Conservation (phyloP, 371 early-diverging fungal genomes). For the Mortierella sp. region DNA sequence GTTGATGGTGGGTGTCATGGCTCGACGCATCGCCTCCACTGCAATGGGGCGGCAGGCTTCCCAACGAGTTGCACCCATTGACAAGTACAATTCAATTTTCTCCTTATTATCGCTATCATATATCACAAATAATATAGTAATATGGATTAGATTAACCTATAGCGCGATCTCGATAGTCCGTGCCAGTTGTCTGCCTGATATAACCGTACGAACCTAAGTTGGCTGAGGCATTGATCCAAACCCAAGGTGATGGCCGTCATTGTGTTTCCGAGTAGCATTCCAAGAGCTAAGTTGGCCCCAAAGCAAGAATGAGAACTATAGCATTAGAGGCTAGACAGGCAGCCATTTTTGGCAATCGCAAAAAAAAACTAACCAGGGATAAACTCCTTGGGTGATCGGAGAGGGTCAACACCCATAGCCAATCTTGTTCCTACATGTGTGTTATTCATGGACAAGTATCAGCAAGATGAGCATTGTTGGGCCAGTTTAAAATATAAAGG, state of each 20-base stretch:
- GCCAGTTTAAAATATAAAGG: neutral
- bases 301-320: neutral
- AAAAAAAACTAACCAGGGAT: slow-evolving; percentile 74
- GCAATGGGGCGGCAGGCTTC: slow-evolving; percentile 84
- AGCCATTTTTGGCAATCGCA: neutral
- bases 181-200: neutral
- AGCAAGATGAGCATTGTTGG: neutral
- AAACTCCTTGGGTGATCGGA: slow-evolving; percentile 82
- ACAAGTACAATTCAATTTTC: slow-evolving; percentile 78
- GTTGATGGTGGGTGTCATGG: slow-evolving; percentile 88
- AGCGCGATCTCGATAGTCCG: neutral
- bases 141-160: neutral
- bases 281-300: slow-evolving; percentile 59
- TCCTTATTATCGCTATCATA: slow-evolving; percentile 70
- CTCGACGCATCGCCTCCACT: slow-evolving; percentile 77
- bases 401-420: slow-evolving; percentile 83
- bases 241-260: slow-evolving; percentile 90
- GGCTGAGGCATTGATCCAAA: slow-evolving; percentile 67
- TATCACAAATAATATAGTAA: neutral
- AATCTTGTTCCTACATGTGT: slow-evolving; percentile 62
- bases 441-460: neutral
- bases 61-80: slow-evolving; percentile 89
- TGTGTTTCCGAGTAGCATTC: slow-evolving; percentile 87
- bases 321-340: neutral
- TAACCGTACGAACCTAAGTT: slow-evolving; percentile 34